Conservation (phyloP, 176 grass and related monocot genomes). For the Saccharum officinarum region DNA sequence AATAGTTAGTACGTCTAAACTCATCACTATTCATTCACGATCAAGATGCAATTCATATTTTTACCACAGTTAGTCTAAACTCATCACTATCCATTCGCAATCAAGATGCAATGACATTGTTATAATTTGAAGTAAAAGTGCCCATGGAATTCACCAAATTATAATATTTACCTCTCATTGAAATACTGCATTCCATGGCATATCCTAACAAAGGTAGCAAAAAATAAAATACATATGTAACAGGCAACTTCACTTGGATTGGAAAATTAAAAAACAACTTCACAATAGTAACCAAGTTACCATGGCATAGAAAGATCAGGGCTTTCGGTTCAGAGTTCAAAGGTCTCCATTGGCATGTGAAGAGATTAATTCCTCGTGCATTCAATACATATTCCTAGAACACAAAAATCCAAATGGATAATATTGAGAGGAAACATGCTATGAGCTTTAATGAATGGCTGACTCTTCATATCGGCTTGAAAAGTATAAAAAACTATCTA, state of each 20-base stretch:
- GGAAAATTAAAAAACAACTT: not conserved
- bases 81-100: not conserved
- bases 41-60: not conserved
- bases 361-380: conserved; percentile 48
- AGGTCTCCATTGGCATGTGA: conserved; percentile 68
- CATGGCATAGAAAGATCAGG: conserved; percentile 73
- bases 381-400: conserved; percentile 65
- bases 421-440: not conserved
- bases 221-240: not conserved
- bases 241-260: not conserved
- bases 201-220: conserved; percentile 48
- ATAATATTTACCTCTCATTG: conserved; percentile 64
- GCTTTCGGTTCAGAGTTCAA: conserved; percentile 54
- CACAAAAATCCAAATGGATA: not conserved
- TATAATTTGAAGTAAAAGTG: not conserved
- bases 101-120: not conserved
- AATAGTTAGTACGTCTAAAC: not conserved
- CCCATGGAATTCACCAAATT: not conserved
- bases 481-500: not conserved
- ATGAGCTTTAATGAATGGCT: not conserved
- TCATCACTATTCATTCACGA: not conserved
- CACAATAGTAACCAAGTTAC: conserved; percentile 24
- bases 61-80: not conserved
- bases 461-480: not conserved
- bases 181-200: conserved; percentile 85